Base-by-base conservation (phyloP, 495 filamentous ascomycete species). In the Xanthoparmelia taractica region DNA sequence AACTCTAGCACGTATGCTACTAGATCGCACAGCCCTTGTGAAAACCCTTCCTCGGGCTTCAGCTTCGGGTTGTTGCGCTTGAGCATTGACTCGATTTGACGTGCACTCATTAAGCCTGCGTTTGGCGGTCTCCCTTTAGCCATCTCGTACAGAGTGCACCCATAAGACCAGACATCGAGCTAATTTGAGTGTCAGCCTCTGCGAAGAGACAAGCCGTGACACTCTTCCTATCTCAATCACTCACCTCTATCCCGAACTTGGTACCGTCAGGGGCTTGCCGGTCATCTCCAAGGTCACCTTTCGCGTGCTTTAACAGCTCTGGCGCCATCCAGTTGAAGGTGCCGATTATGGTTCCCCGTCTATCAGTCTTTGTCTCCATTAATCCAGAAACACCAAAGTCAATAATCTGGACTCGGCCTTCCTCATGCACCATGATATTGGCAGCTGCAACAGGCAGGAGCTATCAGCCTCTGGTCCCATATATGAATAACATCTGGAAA, bases 281-380 rank as follows among this genome's bases (percentile, higher is more conserved):
- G 29, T 54, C 50, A 33, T 54, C 50, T 33, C 15, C 27, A 2
- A 54, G 50, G 6, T 31, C 2, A 20, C 0, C 6, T 33, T 54
- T 54, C 17, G 50, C 50, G 7, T 54, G 50, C 18, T 54, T 54
- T 7, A 54, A n/a, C 63, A 95, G 82, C 71, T 98, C 94, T 0
- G 91, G 94, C 1, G 94, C 89, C 92, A 97, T 96, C 91, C 93
- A 98, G 75, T 96, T 85, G 20, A 90, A 90, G 8, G 94, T 97
- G 13, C 94, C 94, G 52, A 98, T 89, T 72, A 96, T 91, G 0
- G 94, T 98, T 4, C 87, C 88, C 34, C 94, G 79, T 73, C 97
- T 98, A 68, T 94, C 88, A 48, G 85, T 71, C 63, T 88, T 89
- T 15, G 84, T 89, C 67, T 96, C 90, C 47, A 96, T 79, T 61